These are phyloP conservation scores for Claviceps pazoutovae DNA, from an alignment of 2,329 filamentous ascomycete species.

Conservation along the genomic window DNA sequence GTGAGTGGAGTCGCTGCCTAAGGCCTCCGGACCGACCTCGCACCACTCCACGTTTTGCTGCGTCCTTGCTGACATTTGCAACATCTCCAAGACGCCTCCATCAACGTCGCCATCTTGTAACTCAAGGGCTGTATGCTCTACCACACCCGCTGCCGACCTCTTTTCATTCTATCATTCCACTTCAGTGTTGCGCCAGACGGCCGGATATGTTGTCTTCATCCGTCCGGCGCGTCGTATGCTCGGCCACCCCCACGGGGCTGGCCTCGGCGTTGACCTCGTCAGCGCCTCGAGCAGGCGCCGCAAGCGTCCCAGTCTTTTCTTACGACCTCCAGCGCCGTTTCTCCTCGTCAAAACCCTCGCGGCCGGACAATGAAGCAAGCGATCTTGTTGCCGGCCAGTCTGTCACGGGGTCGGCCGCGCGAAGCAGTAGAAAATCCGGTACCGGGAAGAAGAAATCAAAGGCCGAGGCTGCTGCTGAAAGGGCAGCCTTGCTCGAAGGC, in stretches of 20 bases:
- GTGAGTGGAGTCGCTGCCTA: too few species aligned
- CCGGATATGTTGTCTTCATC: constrained; percentile 39
- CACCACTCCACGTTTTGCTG: constrained; percentile 6
- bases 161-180: constrained; percentile 3
- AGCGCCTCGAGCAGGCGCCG: constrained; percentile 24
- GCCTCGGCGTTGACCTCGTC: constrained; percentile 28
- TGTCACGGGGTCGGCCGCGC: constrained; percentile 33
- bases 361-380: constrained; percentile 41
- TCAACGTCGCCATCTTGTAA: constrained; percentile 17
- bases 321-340: constrained; percentile 38
- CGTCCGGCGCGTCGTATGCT: constrained; percentile 38
- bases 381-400: constrained; percentile 34
- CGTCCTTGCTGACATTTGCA: constrained; percentile 7
- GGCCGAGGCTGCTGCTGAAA: constrained; percentile 34
- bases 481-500: constrained; percentile 35
- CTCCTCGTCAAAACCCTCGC: constrained; percentile 50
- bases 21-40: background rate
- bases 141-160: constrained; percentile 6
- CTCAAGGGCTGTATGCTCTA: constrained; percentile 8
- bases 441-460: constrained; percentile 46
- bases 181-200: constrained; percentile 11
- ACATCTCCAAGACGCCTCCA: constrained; percentile 12
- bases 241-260: constrained; percentile 30
- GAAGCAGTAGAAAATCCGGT: constrained; percentile 27
- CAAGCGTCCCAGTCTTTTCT: constrained; percentile 21